A percentile compares a stretch with the other conserved stretches of the same genome.
phyloP scores from a whole-genome alignment of 208 protist genomes.

The Angomonas desouzai region DNA sequence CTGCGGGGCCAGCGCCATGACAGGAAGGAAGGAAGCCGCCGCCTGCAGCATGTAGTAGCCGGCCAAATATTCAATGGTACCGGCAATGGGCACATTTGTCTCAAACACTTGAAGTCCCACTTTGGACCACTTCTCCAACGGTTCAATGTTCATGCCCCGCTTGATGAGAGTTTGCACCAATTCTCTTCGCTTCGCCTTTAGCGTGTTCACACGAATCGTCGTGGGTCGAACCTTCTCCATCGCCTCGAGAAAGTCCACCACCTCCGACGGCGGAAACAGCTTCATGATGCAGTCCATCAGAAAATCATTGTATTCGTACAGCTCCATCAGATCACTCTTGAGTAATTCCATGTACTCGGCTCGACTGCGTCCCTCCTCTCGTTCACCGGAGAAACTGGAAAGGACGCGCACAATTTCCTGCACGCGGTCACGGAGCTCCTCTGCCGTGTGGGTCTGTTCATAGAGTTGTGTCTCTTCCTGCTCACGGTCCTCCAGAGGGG shows the following conservation, averaged over 20 bases:
- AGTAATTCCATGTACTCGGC: slow-evolving; percentile 94
- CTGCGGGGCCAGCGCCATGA: slow-evolving; percentile 96
- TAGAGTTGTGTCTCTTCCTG: slow-evolving; percentile 41
- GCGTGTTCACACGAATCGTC: slow-evolving; percentile 98
- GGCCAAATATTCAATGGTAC: slow-evolving; percentile 98
- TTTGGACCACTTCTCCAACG: slow-evolving; percentile 94
- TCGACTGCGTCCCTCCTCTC: slow-evolving; percentile 79
- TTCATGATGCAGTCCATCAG: slow-evolving; percentile 93
- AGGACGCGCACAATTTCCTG: slow-evolving; percentile 91
- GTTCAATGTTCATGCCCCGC: slow-evolving; percentile 97
- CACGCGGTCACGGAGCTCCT: slow-evolving; percentile 88
- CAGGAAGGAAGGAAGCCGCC: slow-evolving; percentile 98
- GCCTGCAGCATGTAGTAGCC: slow-evolving; percentile 99
- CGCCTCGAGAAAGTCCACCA: slow-evolving; percentile 96
- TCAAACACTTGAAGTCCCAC: slow-evolving; percentile 98
- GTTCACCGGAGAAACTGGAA: slow-evolving; percentile 87
- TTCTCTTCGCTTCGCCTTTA: slow-evolving; percentile 96
- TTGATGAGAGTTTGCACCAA: slow-evolving; percentile 94
- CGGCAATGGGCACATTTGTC: slow-evolving; percentile 97
- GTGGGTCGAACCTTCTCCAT: slow-evolving; percentile 97
- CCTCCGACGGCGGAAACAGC: slow-evolving; percentile 92
- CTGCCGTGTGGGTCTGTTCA: slow-evolving; percentile 55
- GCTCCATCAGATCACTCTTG: slow-evolving; percentile 82
- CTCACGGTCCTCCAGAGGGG: slow-evolving; percentile 44
- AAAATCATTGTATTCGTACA: slow-evolving; percentile 96